Conservation (phyloP, 345 rosid genomes). For the Lepidium aucheri region DNA sequence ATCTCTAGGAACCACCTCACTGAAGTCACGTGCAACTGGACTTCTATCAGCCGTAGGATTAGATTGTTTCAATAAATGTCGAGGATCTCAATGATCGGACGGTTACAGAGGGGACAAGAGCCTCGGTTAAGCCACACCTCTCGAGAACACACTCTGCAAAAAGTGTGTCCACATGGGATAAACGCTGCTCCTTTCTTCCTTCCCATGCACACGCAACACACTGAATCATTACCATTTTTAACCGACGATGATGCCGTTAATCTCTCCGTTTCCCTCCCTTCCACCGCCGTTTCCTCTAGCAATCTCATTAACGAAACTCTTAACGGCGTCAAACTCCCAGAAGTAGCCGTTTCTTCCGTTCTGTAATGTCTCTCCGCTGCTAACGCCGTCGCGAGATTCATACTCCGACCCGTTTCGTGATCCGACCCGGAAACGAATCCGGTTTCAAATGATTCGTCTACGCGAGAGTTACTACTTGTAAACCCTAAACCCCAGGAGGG, state of each 20-base stretch:
- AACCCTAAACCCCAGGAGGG: slow-evolving; percentile 46
- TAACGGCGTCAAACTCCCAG: slow-evolving; percentile 32
- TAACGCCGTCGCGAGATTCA: slow-evolving; percentile 81
- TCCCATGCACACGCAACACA: slow-evolving; percentile 75
- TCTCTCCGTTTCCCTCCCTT: slow-evolving; percentile 11
- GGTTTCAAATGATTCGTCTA: slow-evolving; percentile 17
- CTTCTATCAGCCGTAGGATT: not conserved
- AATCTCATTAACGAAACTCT: slow-evolving; percentile 63
- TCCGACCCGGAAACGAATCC: not conserved
- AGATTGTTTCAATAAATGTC: slow-evolving; percentile 29
- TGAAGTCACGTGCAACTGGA: slow-evolving; percentile 14
- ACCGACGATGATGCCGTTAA: slow-evolving; percentile 16
- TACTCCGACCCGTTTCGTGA: slow-evolving; percentile 27
- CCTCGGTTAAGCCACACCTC: slow-evolving; percentile 65
- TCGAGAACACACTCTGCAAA: slow-evolving; percentile 65
- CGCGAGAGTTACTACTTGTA: slow-evolving; percentile 15
- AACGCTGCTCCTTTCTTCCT: slow-evolving; percentile 63
- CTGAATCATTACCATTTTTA: slow-evolving; percentile 32
- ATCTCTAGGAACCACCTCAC: slow-evolving; percentile 17
- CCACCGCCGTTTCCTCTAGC: too few species aligned
- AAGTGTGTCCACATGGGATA: slow-evolving; percentile 76
- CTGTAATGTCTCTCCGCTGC: slow-evolving; percentile 68
- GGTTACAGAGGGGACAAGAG: slow-evolving; percentile 68
- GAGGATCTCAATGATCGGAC: slow-evolving; percentile 55
- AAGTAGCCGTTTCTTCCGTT: not conserved